A percentile compares a stretch with the other conserved stretches of the same genome.
phyloP scores from a whole-genome alignment of 176 grass and related monocot genomes.

The Neostapfia colusana region DNA sequence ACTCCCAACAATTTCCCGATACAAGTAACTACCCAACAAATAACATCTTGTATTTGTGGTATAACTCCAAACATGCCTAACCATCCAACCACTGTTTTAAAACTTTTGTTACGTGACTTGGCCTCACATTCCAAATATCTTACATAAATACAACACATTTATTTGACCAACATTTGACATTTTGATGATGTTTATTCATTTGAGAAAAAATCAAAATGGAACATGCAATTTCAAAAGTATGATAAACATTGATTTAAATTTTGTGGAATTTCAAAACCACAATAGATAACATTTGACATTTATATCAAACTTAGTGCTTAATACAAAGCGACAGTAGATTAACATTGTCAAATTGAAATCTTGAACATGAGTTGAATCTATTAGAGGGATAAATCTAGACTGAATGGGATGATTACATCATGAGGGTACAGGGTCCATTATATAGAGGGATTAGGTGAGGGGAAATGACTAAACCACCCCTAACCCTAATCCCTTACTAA shows the following conservation, averaged over 20 bases:
- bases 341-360: neutral
- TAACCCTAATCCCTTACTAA: too few relatives aligned
- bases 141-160: neutral
- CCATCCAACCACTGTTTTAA: neutral
- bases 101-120: neutral
- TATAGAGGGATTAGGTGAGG: too few relatives aligned
- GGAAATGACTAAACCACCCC: too few relatives aligned
- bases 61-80: conserved; percentile 13
- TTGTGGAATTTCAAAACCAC: conserved; percentile 17
- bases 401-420: too few relatives aligned
- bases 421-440: too few relatives aligned
- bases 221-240: neutral
- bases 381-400: too few relatives aligned
- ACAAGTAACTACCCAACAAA: neutral
- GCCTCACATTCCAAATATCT: neutral
- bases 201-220: neutral
- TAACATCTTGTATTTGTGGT: neutral
- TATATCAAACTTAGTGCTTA: neutral
- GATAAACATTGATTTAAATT: neutral
- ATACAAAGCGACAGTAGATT: conserved; percentile 1
- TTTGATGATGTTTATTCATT: neutral
- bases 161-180: neutral
- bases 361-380: conserved; percentile 18
- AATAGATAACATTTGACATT: neutral
- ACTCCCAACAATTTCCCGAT: conserved; percentile 16